Conservation (phyloP, 2,329 filamentous ascomycete species). For the Annulohypoxylon truncatum region DNA sequence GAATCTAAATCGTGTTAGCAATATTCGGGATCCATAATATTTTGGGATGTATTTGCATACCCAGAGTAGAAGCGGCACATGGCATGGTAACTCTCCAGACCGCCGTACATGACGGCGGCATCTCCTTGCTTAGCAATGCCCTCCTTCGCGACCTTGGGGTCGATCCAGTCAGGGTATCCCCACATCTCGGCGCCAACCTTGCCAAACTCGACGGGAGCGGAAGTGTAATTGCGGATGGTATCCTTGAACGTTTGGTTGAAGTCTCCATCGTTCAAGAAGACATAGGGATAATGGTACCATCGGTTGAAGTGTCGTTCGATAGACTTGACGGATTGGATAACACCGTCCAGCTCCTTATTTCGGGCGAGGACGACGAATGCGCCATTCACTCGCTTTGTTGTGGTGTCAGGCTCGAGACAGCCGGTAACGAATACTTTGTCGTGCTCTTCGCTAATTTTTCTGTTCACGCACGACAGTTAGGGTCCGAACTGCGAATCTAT, state of each 20-base stretch:
- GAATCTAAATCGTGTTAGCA: constrained; percentile 65
- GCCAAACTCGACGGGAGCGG: constrained; percentile 87
- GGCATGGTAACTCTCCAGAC: constrained; percentile 97
- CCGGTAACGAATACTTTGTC: constrained; percentile 96
- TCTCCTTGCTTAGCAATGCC: constrained; percentile 97
- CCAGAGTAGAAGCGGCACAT: constrained; percentile 99
- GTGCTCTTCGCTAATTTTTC: constrained; percentile 96
- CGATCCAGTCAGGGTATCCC: constrained; percentile 97
- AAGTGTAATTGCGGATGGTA: constrained; percentile 90
- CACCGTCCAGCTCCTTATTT: constrained; percentile 96
- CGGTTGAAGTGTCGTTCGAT: constrained; percentile 99
- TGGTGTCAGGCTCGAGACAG: constrained; percentile 84
- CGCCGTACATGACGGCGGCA: constrained; percentile 98
- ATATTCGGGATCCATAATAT: neutral
- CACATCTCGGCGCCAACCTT: constrained; percentile 92
- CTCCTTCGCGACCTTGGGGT: constrained; percentile 92
- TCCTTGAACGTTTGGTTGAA: constrained; percentile 96
- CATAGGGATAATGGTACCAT: constrained; percentile 98
- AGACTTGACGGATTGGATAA: constrained; percentile 96
- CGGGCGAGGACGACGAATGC: constrained; percentile 95
- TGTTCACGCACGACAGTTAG: constrained; percentile 54
- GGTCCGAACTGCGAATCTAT: neutral
- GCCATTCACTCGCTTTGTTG: constrained; percentile 86
- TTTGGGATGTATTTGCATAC: constrained; percentile 63
- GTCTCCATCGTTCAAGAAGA: constrained; percentile 96